Evolutionary conservation across 164 flowering plant species (phyloP).

Genomic region (Buxus sempervirens): DNA sequence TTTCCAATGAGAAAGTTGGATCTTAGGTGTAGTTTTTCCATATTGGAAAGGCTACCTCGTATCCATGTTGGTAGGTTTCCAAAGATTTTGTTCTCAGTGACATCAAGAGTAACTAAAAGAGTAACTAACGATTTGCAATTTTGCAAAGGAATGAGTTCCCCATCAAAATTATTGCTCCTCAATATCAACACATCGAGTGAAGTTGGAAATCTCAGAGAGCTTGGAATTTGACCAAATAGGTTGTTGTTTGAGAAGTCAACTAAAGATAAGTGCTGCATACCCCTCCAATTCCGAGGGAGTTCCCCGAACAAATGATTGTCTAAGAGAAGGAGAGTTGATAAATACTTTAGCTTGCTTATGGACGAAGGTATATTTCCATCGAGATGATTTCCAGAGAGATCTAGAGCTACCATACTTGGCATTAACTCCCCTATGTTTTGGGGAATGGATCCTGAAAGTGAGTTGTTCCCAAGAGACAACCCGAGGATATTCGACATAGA

Average conservation of each 20-base stretch:
- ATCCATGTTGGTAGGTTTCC: slow-evolving; percentile 30
- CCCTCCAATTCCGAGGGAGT: slow-evolving; percentile 22
- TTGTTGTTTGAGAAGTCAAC: slow-evolving; percentile 24
- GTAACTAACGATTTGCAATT: slow-evolving; percentile 10
- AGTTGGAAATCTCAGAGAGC: slow-evolving; percentile 10
- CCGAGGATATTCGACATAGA: background rate
- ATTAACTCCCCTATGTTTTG: slow-evolving; percentile 4
- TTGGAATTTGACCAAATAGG: slow-evolving; percentile 34
- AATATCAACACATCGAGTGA: slow-evolving; percentile 11
- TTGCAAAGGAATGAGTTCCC: slow-evolving; percentile 24
- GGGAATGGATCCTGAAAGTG: slow-evolving; percentile 21
- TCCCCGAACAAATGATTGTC: slow-evolving; percentile 23
- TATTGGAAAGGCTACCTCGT: background rate
- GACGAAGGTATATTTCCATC: slow-evolving; percentile 28
- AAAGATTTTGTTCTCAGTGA: slow-evolving; percentile 18
- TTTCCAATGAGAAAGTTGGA: slow-evolving; percentile 15
- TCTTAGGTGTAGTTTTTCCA: slow-evolving; percentile 11
- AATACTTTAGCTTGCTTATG: background rate
- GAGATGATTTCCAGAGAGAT: slow-evolving; percentile 18
- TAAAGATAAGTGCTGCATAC: background rate
- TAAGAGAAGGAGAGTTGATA: slow-evolving; percentile 12
- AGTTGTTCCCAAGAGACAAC: slow-evolving; percentile 13
- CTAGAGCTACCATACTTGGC: slow-evolving; percentile 4
- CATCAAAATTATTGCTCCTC: slow-evolving; percentile 23
- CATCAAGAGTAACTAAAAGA: slow-evolving; percentile 15